Conservation (phyloP, 192 early-diverging fungal species). For the Chytriomyces confervae region DNA sequence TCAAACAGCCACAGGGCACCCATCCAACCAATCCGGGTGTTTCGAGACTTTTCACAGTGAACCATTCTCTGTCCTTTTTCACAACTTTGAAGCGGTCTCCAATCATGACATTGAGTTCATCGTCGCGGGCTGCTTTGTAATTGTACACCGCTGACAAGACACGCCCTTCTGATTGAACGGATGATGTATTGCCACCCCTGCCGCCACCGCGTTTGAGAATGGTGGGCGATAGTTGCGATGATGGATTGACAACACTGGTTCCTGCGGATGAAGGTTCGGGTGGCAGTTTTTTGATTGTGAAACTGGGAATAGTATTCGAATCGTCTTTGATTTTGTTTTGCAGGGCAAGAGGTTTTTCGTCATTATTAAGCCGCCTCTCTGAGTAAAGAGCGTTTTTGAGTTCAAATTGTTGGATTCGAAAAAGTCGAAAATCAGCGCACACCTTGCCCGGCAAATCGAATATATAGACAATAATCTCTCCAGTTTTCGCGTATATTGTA, state of each 20-base stretch:
- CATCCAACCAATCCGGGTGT: neutral
- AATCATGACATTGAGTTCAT: constrained; percentile 66
- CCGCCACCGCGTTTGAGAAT: neutral
- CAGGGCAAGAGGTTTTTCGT: constrained; percentile 75
- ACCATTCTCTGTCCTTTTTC: constrained; percentile 64
- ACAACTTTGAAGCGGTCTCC: constrained; percentile 68
- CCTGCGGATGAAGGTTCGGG: constrained; percentile 1
- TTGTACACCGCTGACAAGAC: constrained; percentile 67
- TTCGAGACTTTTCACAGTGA: constrained; percentile 53
- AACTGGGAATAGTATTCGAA: constrained; percentile 4
- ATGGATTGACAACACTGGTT: constrained; percentile 72
- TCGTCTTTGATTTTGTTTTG: constrained; percentile 12
- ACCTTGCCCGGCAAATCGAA: constrained; percentile 66
- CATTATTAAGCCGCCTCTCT: constrained; percentile 72
- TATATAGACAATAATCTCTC: constrained; percentile 83
- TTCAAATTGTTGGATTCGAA: neutral
- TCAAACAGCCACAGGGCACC: constrained; percentile 27
- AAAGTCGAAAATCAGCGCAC: constrained; percentile 33
- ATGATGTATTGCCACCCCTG: neutral
- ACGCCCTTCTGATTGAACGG: constrained; percentile 2
- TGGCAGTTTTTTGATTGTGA: constrained; percentile 6
- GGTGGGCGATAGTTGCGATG: neutral
- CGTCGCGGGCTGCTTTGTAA: constrained; percentile 61
- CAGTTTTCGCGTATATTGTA: constrained; percentile 90
- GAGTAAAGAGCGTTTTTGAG: constrained; percentile 2